Percentiles rank a stretch among this genome's conserved stretches.
phyloP scores from a whole-genome alignment of 2,329 filamentous ascomycete genomes.

The Hypoxylon sp. region DNA sequence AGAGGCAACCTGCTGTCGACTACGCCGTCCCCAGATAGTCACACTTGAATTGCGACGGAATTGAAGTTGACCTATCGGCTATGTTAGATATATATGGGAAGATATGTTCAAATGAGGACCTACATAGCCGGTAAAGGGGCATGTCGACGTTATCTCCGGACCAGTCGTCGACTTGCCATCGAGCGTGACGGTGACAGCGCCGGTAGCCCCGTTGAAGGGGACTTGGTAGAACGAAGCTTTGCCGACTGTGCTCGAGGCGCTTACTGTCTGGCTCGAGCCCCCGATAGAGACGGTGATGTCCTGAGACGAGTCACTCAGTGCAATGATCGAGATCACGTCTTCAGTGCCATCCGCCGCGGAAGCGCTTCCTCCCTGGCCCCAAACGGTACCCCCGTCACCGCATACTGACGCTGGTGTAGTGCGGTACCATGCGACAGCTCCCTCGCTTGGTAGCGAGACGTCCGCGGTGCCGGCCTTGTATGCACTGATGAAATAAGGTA shows the following conservation, averaged over 20 bases:
- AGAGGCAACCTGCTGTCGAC: background rate
- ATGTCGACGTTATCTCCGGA: slow-evolving; percentile 52
- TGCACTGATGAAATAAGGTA: slow-evolving; percentile 62
- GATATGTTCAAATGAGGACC: slow-evolving; percentile 27
- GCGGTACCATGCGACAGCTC: slow-evolving; percentile 49
- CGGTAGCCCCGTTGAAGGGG: slow-evolving; percentile 54
- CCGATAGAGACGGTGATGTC: slow-evolving; percentile 56
- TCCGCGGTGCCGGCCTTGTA: slow-evolving; percentile 60
- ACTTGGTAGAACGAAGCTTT: slow-evolving; percentile 54
- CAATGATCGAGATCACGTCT: slow-evolving; percentile 60
- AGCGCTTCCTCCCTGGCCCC: slow-evolving; percentile 53
- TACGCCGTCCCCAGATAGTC: slow-evolving; percentile 13
- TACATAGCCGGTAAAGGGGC: slow-evolving; percentile 48
- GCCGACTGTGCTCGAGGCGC: slow-evolving; percentile 46
- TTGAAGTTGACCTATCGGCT: slow-evolving; percentile 52
- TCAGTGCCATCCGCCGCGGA: slow-evolving; percentile 53
- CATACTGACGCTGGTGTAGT: slow-evolving; percentile 49
- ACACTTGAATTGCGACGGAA: slow-evolving; percentile 51
- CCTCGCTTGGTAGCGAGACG: slow-evolving; percentile 45
- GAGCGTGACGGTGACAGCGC: slow-evolving; percentile 55
- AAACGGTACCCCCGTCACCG: slow-evolving; percentile 54
- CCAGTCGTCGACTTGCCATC: slow-evolving; percentile 54
- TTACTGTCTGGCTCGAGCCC: slow-evolving; percentile 48
- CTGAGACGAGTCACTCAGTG: slow-evolving; percentile 49
- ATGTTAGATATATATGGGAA: slow-evolving; percentile 21